A percentile compares a stretch with the other conserved stretches of the same genome.
phyloP scores from a whole-genome alignment of 805 yeast genomes.

The Lachancea meyersii region DNA sequence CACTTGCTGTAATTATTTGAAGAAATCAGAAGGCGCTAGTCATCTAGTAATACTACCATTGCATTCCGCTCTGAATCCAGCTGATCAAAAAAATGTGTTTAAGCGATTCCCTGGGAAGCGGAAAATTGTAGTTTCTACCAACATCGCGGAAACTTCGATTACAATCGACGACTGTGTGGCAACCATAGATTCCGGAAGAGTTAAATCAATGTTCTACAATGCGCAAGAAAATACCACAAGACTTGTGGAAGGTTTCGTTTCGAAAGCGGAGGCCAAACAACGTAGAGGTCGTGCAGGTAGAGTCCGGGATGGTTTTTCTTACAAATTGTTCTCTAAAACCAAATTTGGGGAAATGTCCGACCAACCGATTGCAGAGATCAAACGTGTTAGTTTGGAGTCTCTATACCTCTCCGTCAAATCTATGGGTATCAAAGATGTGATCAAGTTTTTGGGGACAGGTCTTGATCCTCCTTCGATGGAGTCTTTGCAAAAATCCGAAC shows the following conservation, averaged over 20 bases:
- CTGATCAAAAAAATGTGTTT: constrained; percentile 90
- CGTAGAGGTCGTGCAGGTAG: constrained; percentile 97
- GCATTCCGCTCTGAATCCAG: constrained; percentile 88
- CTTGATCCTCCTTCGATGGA: constrained; percentile 67
- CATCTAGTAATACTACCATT: constrained; percentile 50
- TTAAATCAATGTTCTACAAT: constrained; percentile 80
- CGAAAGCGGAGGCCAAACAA: constrained; percentile 94
- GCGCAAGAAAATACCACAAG: constrained; percentile 56
- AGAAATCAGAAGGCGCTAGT: constrained; percentile 6
- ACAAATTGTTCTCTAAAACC: constrained; percentile 86
- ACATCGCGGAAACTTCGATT: constrained; percentile 95
- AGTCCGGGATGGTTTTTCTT: constrained; percentile 98
- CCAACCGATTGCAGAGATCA: constrained; percentile 85
- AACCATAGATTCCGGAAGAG: constrained; percentile 91
- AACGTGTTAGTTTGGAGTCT: constrained; percentile 75
- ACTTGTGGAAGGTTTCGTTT: constrained; percentile 77
- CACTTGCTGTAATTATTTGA: constrained; percentile 39
- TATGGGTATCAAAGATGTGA: constrained; percentile 76
- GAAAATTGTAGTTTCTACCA: constrained; percentile 90
- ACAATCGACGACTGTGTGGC: constrained; percentile 94
- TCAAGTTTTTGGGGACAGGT: constrained; percentile 62
- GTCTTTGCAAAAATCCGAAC: constrained; percentile 37
- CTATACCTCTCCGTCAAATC: constrained; percentile 78
- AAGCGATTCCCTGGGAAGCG: constrained; percentile 84
- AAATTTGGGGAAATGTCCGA: constrained; percentile 75